Evolutionary conservation across 2,329 filamentous ascomycete genomes (phyloP), one percentile per base, ranked within the genome.

Genomic region (Hymenoscyphus salicellus): DNA sequence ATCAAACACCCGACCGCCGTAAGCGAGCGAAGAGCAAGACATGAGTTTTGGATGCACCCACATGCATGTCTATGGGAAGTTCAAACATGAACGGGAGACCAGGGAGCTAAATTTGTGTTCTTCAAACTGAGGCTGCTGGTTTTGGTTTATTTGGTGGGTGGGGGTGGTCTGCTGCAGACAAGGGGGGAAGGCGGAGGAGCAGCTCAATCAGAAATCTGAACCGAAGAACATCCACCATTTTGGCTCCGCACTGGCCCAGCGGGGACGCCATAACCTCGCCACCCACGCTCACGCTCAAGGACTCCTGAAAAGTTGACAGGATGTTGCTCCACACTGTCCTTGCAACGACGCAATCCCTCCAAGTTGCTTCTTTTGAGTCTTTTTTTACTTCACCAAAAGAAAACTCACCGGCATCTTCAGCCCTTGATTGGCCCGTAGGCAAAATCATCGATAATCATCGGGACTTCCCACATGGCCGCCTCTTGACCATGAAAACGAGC

Each of bases 1-100:
- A 49, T 20, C n/a, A 20, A 49, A 23, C 43, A 23, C 43, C n/a
- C 23, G n/a, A 23, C 20, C 14, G 41, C 41, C 23, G 20, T 23
- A 52, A 52, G 46, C 46, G 46, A 52, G 46, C 20, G 23, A 52
- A 26, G 46, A 52, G 46, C 46, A 52, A 52, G 46, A 26, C 46
- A 52, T 38, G 36, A 38, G 36, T 38, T 38, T 38, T 38, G 36
- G 36, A 38, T 38, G 36, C 33, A 38, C 33, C 33, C 33, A 38
- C 33, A 38, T 26, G 43, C 46, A 52, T 52, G 46, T 23, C 20
- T 52, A 52, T 52, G 20, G 20, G 20, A 2, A 52, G 11, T 52
- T 52, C 20, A 52, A 23, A 52, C 46, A 52, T 52, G n/a, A 8
- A 52, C 46, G n/a, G 20, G 46, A 23, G 20, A 52, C 23, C 10